Base-by-base conservation (phyloP, 208 protist genomes). In the Acanthamoeba castellanii region DNA sequence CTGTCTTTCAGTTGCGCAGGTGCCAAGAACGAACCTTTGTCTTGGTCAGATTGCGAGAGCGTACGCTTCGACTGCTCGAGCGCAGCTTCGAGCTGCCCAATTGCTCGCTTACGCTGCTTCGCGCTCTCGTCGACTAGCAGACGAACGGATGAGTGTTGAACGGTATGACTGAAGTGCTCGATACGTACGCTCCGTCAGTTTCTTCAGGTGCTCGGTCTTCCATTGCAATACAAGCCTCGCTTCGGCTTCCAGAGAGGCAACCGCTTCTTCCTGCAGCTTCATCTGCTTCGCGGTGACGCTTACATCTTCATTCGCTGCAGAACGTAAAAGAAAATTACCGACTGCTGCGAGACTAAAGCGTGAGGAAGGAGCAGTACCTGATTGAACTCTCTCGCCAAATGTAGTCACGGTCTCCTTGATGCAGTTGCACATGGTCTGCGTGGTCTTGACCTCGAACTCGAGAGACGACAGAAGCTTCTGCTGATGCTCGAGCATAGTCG, bases 401-500 rank as follows among this genome's bases (percentile, higher is more conserved):
- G 88, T 78, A 16, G 88, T 81, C 7, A 93, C 88, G 0, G 70
- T 59, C 32, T 93, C 88, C 52, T 93, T 93, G 45, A 93, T 32
- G 45, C 66, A 93, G 64, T 50, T 78, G 25, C 88, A 93, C 88
- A 93, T 81, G 3, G 88, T 93, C 42, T 93, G 88, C 30, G 88
- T 93, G 27, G 88, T 42, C 50, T 93, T 93, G 30, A 93, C 88
- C 30, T 93, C 88, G 45, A 93, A 93, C 50, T 93, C 88, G 30
- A 93, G 88, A 93, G 88, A 74, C 1, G 61, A 30, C 6, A 93
- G 64, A 13, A 93, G 88, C 70, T 93, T 72, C 27, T 93, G 45
- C 88, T 93, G 88, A 1, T 93, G 88, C 64, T 93, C 88, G 2
- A 93, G 66, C 88, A 93, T 93, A 34, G 61, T 61, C 8, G 66